These are phyloP conservation scores for Pleurotus ostreatus DNA, from an alignment of 768 basidiomycete genomes.

Conservation along the genomic window DNA sequence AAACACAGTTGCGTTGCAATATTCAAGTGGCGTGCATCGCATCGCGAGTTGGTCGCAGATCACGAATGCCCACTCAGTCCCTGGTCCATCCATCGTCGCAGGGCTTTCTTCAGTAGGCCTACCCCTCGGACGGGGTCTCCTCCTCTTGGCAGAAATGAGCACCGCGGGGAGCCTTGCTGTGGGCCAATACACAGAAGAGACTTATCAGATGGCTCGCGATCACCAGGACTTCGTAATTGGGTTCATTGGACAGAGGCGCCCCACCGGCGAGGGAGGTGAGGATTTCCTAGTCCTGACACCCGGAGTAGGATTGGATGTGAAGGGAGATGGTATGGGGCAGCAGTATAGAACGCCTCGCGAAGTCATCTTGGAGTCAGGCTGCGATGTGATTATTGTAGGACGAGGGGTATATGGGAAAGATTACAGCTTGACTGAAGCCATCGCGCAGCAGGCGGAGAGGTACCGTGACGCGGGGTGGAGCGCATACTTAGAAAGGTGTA, in stretches of 20 bases:
- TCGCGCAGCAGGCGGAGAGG: constrained; percentile 69
- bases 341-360: constrained; percentile 89
- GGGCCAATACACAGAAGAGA: constrained; percentile 78
- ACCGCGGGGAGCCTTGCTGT: constrained; percentile 81
- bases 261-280: constrained; percentile 58
- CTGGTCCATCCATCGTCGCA: constrained; percentile 92
- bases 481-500: constrained; percentile 70
- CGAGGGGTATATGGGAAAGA: constrained; percentile 84
- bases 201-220: constrained; percentile 83
- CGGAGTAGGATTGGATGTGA: constrained; percentile 79
- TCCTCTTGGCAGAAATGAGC: constrained; percentile 96
- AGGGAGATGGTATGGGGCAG: constrained; percentile 88
- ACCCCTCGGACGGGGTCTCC: constrained; percentile 79
- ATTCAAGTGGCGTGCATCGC: constrained; percentile 87
- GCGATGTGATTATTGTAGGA: constrained; percentile 97
- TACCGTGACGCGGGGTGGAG: constrained; percentile 88
- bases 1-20: constrained; percentile 94
- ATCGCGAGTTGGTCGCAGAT: constrained; percentile 96
- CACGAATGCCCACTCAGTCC: constrained; percentile 94
- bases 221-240: constrained; percentile 90
- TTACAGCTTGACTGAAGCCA: constrained; percentile 36
- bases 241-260: constrained; percentile 87
- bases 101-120: constrained; percentile 85
- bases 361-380: constrained; percentile 76
- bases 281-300: constrained; percentile 93